These are phyloP conservation scores for Brassica juncea DNA, from an alignment of 345 rosid species.

Conservation along the genomic window DNA sequence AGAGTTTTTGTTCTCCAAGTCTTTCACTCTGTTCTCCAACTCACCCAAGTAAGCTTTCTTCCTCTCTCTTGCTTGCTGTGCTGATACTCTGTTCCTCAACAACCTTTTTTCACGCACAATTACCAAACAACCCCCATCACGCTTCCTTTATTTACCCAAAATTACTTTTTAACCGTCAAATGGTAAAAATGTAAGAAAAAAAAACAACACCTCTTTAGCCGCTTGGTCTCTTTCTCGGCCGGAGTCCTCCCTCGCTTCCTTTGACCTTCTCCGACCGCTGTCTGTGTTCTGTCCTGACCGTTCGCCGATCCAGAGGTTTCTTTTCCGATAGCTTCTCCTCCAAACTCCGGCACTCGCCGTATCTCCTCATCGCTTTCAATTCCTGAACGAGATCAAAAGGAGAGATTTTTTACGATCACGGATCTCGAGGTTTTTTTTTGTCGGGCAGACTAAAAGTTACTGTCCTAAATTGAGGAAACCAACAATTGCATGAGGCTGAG, in stretches of 20 bases:
- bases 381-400: slow-evolving; percentile 42
- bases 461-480: slow-evolving; percentile 32
- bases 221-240: slow-evolving; percentile 90
- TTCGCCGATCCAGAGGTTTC: slow-evolving; percentile 47
- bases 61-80: slow-evolving; percentile 99
- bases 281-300: slow-evolving; percentile 52
- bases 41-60: slow-evolving; percentile 87
- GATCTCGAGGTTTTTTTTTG: slow-evolving; percentile 29
- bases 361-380: slow-evolving; percentile 98
- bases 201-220: slow-evolving; percentile 67
- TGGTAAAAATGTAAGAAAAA: not conserved
- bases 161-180: not conserved
- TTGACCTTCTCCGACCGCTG: slow-evolving; percentile 56
- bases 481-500: slow-evolving; percentile 24
- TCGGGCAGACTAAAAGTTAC: slow-evolving; percentile 19
- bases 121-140: slow-evolving; percentile 26
- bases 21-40: slow-evolving; percentile 76
- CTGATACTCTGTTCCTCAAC: slow-evolving; percentile 98
- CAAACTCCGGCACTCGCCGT: slow-evolving; percentile 88
- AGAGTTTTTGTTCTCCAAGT: slow-evolving; percentile 86
- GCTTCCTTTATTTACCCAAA: slow-evolving; percentile 4
- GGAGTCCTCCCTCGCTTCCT: slow-evolving; percentile 83
- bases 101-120: slow-evolving; percentile 49
- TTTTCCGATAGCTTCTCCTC: slow-evolving; percentile 59
- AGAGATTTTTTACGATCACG: not conserved